Percentiles rank a stretch among this genome's conserved stretches.
phyloP scores from a whole-genome alignment of 805 yeast genomes.

The Metschnikowia cubensis region DNA sequence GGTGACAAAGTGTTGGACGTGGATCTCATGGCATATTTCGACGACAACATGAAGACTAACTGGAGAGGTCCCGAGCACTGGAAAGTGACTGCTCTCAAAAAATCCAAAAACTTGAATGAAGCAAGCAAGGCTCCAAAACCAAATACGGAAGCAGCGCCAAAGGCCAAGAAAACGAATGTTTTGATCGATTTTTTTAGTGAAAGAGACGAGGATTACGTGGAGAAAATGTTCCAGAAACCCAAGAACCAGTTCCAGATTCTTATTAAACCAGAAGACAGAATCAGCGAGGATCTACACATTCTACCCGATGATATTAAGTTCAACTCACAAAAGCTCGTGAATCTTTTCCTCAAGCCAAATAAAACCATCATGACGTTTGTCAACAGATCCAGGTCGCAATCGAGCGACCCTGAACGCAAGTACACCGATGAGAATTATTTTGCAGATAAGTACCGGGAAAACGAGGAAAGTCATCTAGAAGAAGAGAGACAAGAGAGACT shows the following conservation, averaged over 20 bases:
- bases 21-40: conserved; percentile 78
- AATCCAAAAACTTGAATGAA: conserved; percentile 26
- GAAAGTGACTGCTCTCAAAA: conserved; percentile 56
- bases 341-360: conserved; percentile 65
- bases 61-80: conserved; percentile 95
- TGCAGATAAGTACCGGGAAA: conserved; percentile 54
- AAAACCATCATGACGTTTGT: conserved; percentile 34
- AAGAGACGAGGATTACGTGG: conserved; percentile 26
- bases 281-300: conserved; percentile 34
- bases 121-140: conserved; percentile 1
- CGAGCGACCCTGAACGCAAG: conserved; percentile 15
- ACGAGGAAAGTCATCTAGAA: conserved; percentile 26
- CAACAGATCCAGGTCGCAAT: conserved; percentile 1
- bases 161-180: conserved; percentile 22
- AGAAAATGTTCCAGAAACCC: conserved; percentile 32
- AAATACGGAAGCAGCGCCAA: conserved; percentile 10
- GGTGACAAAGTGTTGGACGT: conserved; percentile 42
- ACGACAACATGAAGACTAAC: conserved; percentile 59
- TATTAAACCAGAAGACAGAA: conserved; percentile 30
- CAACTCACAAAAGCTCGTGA: conserved; percentile 62
- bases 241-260: conserved; percentile 20
- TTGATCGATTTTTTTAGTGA: conserved; percentile 32
- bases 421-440: conserved; percentile 66
- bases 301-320: conserved; percentile 75
- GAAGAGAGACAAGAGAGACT: conserved; percentile 32